Conservation (phyloP, 2,329 filamentous ascomycete species). For the Periconia sp. region DNA sequence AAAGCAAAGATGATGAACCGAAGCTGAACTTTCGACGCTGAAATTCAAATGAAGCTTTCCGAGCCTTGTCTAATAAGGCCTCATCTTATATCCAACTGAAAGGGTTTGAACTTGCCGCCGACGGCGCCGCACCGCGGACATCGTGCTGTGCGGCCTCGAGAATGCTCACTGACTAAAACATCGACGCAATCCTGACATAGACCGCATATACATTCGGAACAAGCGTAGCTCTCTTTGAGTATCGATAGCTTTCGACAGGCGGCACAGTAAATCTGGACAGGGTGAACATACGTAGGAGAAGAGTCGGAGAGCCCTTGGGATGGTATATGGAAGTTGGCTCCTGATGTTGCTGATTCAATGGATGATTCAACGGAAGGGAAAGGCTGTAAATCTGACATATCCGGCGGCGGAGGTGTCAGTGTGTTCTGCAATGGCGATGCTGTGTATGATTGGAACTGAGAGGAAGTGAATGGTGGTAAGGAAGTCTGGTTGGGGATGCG, state of each 20-base stretch:
- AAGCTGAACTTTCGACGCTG: too few relatives aligned
- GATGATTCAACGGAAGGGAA: conserved; percentile 90
- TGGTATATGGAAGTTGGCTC: conserved; percentile 67
- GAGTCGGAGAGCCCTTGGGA: conserved; percentile 61
- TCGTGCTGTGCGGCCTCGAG: conserved; percentile 68
- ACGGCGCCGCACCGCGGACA: conserved; percentile 82
- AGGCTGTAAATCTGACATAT: conserved; percentile 63
- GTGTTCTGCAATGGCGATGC: conserved; percentile 91
- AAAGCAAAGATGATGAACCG: too few relatives aligned
- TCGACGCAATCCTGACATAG: conserved; percentile 89
- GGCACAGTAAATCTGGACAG: conserved; percentile 89
- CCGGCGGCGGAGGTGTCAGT: conserved; percentile 75
- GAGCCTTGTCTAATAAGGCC: too few relatives aligned
- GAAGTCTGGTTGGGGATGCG: conserved; percentile 62
- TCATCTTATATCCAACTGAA: conserved; percentile 82
- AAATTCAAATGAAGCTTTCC: neutral
- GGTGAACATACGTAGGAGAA: conserved; percentile 59
- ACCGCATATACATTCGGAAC: conserved; percentile 94
- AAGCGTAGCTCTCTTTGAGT: conserved; percentile 86
- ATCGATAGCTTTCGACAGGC: conserved; percentile 80
- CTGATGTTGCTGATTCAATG: conserved; percentile 73
- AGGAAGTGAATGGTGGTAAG: conserved; percentile 62
- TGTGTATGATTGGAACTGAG: conserved; percentile 72
- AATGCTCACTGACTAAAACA: conserved; percentile 76
- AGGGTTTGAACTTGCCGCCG: conserved; percentile 81